phyloP scores from a whole-genome alignment of 306 rosid species.

The Glycine soja region DNA sequence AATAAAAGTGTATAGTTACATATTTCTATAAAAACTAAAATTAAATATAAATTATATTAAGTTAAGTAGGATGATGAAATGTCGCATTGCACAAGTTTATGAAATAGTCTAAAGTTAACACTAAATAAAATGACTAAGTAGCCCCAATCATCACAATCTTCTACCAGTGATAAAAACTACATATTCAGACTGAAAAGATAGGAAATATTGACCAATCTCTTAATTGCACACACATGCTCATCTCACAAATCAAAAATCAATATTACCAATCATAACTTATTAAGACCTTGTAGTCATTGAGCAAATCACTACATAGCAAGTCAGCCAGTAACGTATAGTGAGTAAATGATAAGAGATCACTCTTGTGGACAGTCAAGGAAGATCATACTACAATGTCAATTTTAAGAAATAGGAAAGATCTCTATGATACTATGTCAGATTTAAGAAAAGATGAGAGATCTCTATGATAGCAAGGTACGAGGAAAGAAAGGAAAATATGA shows the following conservation, averaged over 20 bases:
- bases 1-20: background rate
- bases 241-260: background rate
- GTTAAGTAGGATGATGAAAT: background rate
- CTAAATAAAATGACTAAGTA: background rate
- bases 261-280: conserved; percentile 1
- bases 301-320: conserved; percentile 24
- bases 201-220: conserved; percentile 14
- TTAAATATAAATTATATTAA: background rate
- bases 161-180: background rate
- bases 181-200: background rate
- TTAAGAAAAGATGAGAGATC: background rate
- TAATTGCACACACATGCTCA: conserved; percentile 23
- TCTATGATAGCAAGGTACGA: background rate
- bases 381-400: conserved; percentile 35
- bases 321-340: conserved; percentile 24
- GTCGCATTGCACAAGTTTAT: background rate
- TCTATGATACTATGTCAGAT: conserved; percentile 12
- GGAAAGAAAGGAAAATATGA: conserved; percentile 11
- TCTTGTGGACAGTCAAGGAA: conserved; percentile 9
- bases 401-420: background rate
- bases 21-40: background rate
- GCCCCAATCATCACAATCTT: background rate
- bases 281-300: conserved; percentile 14
- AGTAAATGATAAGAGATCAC: conserved; percentile 33
- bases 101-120: background rate